These are phyloP conservation scores for Diaporthe sp. DNA, from an alignment of 2,329 filamentous ascomycete genomes.

Conservation along the genomic window DNA sequence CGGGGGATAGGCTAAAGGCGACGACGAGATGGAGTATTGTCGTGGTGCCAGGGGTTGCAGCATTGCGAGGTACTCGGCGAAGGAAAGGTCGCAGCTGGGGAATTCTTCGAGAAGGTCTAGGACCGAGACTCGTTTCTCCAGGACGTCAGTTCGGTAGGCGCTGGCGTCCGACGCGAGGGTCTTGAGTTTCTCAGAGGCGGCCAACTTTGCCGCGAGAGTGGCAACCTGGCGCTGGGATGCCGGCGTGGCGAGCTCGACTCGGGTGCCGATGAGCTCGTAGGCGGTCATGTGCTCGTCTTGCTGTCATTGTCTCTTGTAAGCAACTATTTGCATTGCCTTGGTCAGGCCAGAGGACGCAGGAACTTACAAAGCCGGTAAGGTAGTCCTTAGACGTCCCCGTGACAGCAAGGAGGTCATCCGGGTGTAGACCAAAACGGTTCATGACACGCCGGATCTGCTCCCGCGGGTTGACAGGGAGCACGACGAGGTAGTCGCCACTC, in stretches of 20 bases:
- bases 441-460: conserved; percentile 68
- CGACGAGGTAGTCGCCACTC: conserved; percentile 73
- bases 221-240: conserved; percentile 44
- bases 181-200: conserved; percentile 38
- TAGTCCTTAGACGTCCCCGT: conserved; percentile 52
- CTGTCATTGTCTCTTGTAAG: neutral
- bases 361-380: conserved; percentile 42
- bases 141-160: conserved; percentile 54
- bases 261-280: conserved; percentile 42
- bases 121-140: conserved; percentile 62
- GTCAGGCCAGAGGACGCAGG: neutral
- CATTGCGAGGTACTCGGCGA: conserved; percentile 68
- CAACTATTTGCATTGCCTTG: too few species aligned
- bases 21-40: conserved; percentile 71
- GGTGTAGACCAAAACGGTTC: conserved; percentile 68
- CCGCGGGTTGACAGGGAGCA: conserved; percentile 71
- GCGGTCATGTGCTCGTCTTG: conserved; percentile 41
- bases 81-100: conserved; percentile 61
- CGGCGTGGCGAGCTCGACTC: conserved; percentile 45
- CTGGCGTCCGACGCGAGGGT: conserved; percentile 41
- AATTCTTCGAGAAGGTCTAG: conserved; percentile 70
- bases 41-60: conserved; percentile 70
- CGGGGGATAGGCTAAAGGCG: conserved; percentile 61
- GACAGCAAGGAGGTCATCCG: conserved; percentile 70
- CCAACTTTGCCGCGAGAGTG: conserved; percentile 34